phyloP scores from a whole-genome alignment of 805 yeast genomes.

The Phaffomyces antillensis region DNA sequence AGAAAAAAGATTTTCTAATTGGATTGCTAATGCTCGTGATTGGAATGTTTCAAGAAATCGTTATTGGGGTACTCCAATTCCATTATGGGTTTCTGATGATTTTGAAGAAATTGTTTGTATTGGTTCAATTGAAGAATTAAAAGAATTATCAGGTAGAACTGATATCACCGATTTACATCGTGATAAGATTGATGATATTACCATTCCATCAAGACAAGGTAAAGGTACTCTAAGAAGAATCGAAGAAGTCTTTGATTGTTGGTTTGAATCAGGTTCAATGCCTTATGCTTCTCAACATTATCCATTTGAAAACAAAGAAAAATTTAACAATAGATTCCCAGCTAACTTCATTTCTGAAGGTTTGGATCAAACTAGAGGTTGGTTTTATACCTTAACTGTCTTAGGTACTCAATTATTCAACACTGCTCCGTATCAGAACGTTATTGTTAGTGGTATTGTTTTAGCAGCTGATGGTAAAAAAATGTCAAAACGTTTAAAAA shows the following conservation, averaged over 20 bases:
- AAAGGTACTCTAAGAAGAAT: conserved; percentile 83
- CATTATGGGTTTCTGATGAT: conserved; percentile 95
- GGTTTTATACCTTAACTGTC: conserved; percentile 96
- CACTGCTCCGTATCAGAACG: conserved; percentile 90
- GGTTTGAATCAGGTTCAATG: conserved; percentile 99
- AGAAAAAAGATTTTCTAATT: conserved; percentile 93
- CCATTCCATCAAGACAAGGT: conserved; percentile 88
- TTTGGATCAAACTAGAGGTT: conserved; percentile 98
- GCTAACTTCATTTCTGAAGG: conserved; percentile 99
- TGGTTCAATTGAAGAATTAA: conserved; percentile 85
- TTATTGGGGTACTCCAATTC: conserved; percentile 99
- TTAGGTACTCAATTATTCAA: conserved; percentile 92
- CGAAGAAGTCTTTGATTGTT: conserved; percentile 98
- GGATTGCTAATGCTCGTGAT: conserved; percentile 98
- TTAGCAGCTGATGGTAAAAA: conserved; percentile 97
- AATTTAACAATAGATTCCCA: conserved; percentile 73
- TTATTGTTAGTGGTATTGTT: conserved; percentile 93
- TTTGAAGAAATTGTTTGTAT: conserved; percentile 87
- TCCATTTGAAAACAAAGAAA: conserved; percentile 82
- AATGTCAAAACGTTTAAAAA: conserved; percentile 97
- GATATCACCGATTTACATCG: conserved; percentile 90
- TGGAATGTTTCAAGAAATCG: conserved; percentile 98
- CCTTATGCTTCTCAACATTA: conserved; percentile 96
- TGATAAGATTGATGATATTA: conserved; percentile 82
- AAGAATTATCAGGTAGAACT: conserved; percentile 71